Percentiles rank a stretch among this genome's conserved stretches.
Conservation (phyloP, 2,329 filamentous ascomycete species). For the Neospermospora avenae region DNA sequence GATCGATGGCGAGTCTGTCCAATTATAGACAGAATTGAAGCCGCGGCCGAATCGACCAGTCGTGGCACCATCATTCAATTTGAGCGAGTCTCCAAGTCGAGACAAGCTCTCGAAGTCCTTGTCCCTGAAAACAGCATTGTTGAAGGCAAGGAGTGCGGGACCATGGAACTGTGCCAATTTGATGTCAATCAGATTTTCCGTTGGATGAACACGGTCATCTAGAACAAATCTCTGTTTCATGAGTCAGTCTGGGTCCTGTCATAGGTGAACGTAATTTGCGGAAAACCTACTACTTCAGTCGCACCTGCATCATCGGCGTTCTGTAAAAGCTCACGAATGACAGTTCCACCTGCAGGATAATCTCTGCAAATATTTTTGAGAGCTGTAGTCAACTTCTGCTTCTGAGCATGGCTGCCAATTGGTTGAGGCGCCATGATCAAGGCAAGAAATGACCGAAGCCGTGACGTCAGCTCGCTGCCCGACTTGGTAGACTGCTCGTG, state of each 20-base stretch:
- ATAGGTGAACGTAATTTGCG: neutral
- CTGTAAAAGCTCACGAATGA: slow-evolving; percentile 86
- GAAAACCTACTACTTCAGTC: slow-evolving; percentile 57
- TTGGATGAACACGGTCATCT: slow-evolving; percentile 30
- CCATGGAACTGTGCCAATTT: slow-evolving; percentile 35
- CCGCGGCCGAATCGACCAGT: slow-evolving; percentile 39
- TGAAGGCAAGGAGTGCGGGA: slow-evolving; percentile 35
- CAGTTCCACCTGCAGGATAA: slow-evolving; percentile 79
- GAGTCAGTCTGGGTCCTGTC: neutral
- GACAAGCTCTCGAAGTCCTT: slow-evolving; percentile 35
- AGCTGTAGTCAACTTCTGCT: slow-evolving; percentile 30
- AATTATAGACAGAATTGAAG: slow-evolving; percentile 39
- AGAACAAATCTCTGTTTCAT: slow-evolving; percentile 27
- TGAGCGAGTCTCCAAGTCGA: slow-evolving; percentile 34
- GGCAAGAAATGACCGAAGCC: neutral
- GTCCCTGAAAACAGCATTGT: slow-evolving; percentile 33
- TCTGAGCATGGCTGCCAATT: slow-evolving; percentile 23
- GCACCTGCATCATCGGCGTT: slow-evolving; percentile 96
- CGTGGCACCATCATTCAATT: slow-evolving; percentile 31
- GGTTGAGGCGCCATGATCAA: slow-evolving; percentile 19
- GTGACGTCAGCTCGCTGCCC: no score
- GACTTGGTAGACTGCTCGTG: no score
- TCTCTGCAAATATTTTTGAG: slow-evolving; percentile 35
- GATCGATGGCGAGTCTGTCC: slow-evolving; percentile 38
- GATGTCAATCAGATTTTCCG: slow-evolving; percentile 26